Conservation (phyloP, 1,284 basidiomycete species). For the Apiotrichum laibachii region DNA sequence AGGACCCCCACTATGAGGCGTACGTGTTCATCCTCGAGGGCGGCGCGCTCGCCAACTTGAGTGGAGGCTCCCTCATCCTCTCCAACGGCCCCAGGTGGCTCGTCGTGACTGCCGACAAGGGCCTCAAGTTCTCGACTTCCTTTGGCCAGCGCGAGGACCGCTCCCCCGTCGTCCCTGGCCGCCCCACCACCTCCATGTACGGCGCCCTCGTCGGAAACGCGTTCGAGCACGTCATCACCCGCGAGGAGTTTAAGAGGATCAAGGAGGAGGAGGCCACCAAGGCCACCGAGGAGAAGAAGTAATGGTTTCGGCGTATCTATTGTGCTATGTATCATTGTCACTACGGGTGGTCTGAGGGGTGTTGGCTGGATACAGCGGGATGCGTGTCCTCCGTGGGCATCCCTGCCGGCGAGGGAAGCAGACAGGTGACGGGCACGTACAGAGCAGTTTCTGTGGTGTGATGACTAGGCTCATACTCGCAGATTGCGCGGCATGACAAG, state of each 20-base stretch:
- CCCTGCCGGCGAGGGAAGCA: too few relatives aligned
- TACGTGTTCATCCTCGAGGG: background rate
- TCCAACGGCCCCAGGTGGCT: slow-evolving; percentile 11
- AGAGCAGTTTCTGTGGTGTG: too few relatives aligned
- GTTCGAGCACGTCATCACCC: slow-evolving; percentile 9
- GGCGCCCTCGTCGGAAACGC: slow-evolving; percentile 5
- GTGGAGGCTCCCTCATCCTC: slow-evolving; percentile 1
- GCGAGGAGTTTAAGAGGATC: slow-evolving; percentile 64
- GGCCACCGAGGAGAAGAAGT: slow-evolving; percentile 26
- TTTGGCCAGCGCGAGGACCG: slow-evolving; percentile 8
- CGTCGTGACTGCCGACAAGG: background rate
- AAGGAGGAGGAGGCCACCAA: slow-evolving; percentile 64
- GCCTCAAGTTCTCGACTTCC: background rate
- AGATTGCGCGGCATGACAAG: too few relatives aligned
- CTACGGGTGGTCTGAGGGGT: too few relatives aligned
- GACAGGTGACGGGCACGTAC: too few relatives aligned
- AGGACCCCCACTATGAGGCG: background rate
- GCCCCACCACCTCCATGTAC: slow-evolving; percentile 8
- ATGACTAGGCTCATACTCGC: too few relatives aligned
- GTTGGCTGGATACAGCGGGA: too few relatives aligned
- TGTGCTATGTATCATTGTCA: too few relatives aligned
- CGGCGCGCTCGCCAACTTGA: background rate
- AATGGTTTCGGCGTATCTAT: background rate
- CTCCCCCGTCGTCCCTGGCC: background rate
- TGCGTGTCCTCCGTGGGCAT: too few relatives aligned